Percentiles rank a stretch among this genome's conserved stretches.
These are phyloP conservation scores for Trichoderma polysporum DNA, from an alignment of 2,329 filamentous ascomycete species.

Conservation along the genomic window DNA sequence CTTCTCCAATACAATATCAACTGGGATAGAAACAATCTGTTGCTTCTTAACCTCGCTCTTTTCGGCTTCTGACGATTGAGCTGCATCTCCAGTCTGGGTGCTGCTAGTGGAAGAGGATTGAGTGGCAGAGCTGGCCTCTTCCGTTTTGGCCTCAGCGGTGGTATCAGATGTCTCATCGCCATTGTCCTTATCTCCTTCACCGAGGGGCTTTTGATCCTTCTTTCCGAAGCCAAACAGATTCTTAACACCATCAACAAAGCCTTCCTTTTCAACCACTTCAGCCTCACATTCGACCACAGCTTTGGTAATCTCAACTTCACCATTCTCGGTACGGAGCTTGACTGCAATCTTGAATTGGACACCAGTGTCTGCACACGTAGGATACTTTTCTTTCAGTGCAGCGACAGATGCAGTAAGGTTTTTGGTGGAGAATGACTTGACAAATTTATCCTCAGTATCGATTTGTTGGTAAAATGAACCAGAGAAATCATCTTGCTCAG, in stretches of 20 bases:
- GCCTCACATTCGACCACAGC: conserved; percentile 84
- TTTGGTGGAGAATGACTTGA: conserved; percentile 68
- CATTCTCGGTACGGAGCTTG: conserved; percentile 69
- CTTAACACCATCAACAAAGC: conserved; percentile 91
- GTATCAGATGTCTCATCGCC: conserved; percentile 36
- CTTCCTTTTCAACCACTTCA: conserved; percentile 70
- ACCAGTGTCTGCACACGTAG: conserved; percentile 69
- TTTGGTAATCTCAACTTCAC: conserved; percentile 74
- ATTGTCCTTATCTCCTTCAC: conserved; percentile 59
- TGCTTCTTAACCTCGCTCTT: conserved; percentile 60
- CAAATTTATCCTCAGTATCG: conserved; percentile 56
- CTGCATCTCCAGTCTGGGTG: conserved; percentile 46
- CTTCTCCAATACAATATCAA: conserved; percentile 51
- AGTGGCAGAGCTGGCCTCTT: conserved; percentile 36
- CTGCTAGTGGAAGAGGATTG: conserved; percentile 31
- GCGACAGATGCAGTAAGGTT: conserved; percentile 85
- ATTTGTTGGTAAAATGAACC: conserved; percentile 78
- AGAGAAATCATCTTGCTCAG: conserved; percentile 77
- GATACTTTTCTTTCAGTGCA: conserved; percentile 72
- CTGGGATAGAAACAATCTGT: conserved; percentile 55
- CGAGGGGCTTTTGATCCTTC: conserved; percentile 76
- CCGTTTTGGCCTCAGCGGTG: conserved; percentile 43
- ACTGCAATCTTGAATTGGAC: conserved; percentile 79
- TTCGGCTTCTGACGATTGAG: conserved; percentile 41
- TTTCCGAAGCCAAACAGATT: conserved; percentile 93